Percentiles rank a stretch among this genome's conserved stretches.
Evolutionary conservation across 345 rosid genomes (phyloP).

Genomic region (Triadica sebifera): DNA sequence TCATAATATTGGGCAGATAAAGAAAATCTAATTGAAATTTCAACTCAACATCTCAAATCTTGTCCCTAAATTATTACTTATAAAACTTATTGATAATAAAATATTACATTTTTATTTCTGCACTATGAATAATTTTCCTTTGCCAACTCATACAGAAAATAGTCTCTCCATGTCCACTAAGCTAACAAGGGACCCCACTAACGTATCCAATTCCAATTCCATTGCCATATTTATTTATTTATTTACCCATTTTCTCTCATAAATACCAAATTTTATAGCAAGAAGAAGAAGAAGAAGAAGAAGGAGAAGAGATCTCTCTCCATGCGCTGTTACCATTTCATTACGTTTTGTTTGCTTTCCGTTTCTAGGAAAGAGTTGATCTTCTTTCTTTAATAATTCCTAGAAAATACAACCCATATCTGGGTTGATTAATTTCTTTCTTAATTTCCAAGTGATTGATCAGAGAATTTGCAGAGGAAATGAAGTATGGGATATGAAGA

Average conservation of each 20-base stretch:
- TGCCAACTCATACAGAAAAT: not conserved
- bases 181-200: not conserved
- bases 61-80: no score
- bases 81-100: no score
- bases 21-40: no score
- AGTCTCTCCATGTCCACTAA: not conserved
- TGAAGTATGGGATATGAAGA: slow-evolving; percentile 24
- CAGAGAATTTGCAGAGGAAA: no score
- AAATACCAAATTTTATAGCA: not conserved
- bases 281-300: not conserved
- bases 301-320: not conserved
- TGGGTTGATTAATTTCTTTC: not conserved
- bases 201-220: not conserved
- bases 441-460: not conserved
- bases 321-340: not conserved
- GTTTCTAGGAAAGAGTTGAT: no score
- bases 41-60: no score
- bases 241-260: not conserved
- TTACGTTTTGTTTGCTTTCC: not conserved
- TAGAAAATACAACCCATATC: no score
- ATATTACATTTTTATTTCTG: no score
- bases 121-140: not conserved
- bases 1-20: no score
- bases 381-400: not conserved
- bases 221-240: not conserved